These are phyloP conservation scores for Candida dubliniensis DNA, from an alignment of 1,139 yeast species.

Conservation along the genomic window DNA sequence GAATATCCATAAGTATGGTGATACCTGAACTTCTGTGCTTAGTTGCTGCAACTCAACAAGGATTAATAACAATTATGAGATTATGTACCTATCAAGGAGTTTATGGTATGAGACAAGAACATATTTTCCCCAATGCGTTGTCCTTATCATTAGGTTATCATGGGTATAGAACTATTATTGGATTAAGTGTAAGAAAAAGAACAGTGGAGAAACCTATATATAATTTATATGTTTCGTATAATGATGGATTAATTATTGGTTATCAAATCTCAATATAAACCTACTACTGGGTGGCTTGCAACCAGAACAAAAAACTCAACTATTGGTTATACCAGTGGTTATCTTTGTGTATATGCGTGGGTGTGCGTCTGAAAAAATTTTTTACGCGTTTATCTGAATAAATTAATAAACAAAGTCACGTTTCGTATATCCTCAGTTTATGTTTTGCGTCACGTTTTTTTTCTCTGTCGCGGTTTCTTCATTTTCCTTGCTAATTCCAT, in stretches of 20 bases:
- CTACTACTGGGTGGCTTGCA: not conserved
- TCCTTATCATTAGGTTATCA: slow-evolving; percentile 26
- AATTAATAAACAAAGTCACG: too few species aligned
- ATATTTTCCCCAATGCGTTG: slow-evolving; percentile 46
- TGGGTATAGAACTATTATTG: slow-evolving; percentile 35
- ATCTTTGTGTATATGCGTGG: too few species aligned
- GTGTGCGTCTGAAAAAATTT: too few species aligned
- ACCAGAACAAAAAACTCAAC: not conserved
- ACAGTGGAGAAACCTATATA: slow-evolving; percentile 23
- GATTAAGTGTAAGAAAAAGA: slow-evolving; percentile 28
- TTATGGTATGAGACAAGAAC: slow-evolving; percentile 62
- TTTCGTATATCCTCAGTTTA: too few species aligned
- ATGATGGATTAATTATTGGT: slow-evolving; percentile 34
- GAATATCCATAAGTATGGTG: slow-evolving; percentile 52
- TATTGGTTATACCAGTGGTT: not conserved
- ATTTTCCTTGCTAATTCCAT: not conserved
- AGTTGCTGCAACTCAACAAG: slow-evolving; percentile 58
- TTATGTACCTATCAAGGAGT: slow-evolving; percentile 58
- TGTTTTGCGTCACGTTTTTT: not conserved
- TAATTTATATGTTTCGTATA: slow-evolving; percentile 29
- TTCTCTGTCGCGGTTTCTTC: not conserved
- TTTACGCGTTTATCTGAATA: too few species aligned
- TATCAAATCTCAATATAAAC: slow-evolving; percentile 20
- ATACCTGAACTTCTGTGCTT: slow-evolving; percentile 57
- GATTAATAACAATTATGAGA: slow-evolving; percentile 57